Evolutionary conservation across 2,329 filamentous ascomycete species (phyloP), one percentile per base, ranked within the genome.

Genomic region (Venturia nashicola): DNA sequence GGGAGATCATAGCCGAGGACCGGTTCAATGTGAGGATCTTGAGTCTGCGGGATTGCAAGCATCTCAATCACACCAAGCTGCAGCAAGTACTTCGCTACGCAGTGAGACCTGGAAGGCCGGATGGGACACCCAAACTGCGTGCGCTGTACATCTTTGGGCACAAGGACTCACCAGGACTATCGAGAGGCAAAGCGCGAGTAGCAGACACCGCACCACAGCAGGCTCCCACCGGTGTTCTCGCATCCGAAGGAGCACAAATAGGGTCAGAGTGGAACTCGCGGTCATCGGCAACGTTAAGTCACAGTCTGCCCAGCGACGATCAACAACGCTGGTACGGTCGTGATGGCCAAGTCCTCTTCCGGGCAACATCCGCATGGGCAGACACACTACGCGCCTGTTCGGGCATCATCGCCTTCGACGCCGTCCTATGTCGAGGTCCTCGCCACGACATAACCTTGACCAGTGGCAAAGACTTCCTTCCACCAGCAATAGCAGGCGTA

Each of bases 121-220:
- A 84, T 61, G 85, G 83, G 27, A 87, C 82, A 0, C 91, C 90
- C 0, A 85, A 83, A 55, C 80, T 97, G 34, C 88, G 89, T 73
- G 92, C 86, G 0, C 79, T 97, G 40, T 97, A 97, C 73, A 76
- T 92, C 61, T 96, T 97, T 69, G 87, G 89, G 0, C 76, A 82
- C 11, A 44, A 46, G 65, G 59, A 65, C 5, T n/a, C 34, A n/a
- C n/a, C n/a, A n/a, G n/a, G n/a, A n/a, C n/a, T n/a, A n/a, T n/a
- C n/a, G n/a, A n/a, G n/a, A n/a, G n/a, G n/a, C n/a, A n/a, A n/a
- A n/a, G n/a, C n/a, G n/a, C n/a, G n/a, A n/a, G n/a, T n/a, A n/a
- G n/a, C n/a, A n/a, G n/a, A n/a, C n/a, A n/a, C n/a, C n/a, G n/a
- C n/a, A n/a, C n/a, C n/a, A n/a, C n/a, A n/a, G n/a, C n/a, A n/a